Evolutionary conservation across 202 grass and related monocot genomes (phyloP).

Genomic region (Carex sylvatica): DNA sequence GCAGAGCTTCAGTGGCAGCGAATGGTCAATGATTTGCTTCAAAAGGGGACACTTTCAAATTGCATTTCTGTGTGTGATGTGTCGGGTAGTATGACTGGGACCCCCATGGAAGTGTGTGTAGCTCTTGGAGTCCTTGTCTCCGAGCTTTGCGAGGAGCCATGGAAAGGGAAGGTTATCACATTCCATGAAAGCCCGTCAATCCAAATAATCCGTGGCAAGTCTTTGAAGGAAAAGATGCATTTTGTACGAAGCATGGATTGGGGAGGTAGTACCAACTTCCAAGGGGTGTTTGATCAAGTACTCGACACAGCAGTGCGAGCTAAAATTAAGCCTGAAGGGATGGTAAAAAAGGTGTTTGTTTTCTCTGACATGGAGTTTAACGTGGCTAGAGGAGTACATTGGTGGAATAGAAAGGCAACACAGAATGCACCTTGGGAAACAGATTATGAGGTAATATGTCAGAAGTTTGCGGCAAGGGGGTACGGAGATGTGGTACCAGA

Average conservation of each 20-base stretch:
- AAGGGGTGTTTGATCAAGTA: conserved; percentile 45
- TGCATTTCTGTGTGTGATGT: conserved; percentile 80
- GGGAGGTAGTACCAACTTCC: conserved; percentile 41
- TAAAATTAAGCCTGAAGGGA: conserved; percentile 31
- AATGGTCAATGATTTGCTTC: conserved; percentile 59
- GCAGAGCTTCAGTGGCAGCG: conserved; percentile 67
- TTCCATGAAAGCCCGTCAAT: conserved; percentile 43
- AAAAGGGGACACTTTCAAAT: conserved; percentile 42
- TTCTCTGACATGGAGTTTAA: conserved; percentile 74
- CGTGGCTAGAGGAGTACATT: background rate
- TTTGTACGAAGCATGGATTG: conserved; percentile 42
- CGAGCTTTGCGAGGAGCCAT: conserved; percentile 70
- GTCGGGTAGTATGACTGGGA: conserved; percentile 54
- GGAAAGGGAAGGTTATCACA: conserved; percentile 69
- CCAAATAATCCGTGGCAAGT: conserved; percentile 39
- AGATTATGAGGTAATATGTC: conserved; percentile 46
- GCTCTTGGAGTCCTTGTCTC: conserved; percentile 77
- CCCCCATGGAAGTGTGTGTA: conserved; percentile 67
- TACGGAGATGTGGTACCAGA: conserved; percentile 40
- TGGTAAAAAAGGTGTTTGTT: conserved; percentile 57
- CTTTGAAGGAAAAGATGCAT: conserved; percentile 36
- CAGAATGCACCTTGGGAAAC: conserved; percentile 30
- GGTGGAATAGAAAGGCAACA: too few relatives aligned
- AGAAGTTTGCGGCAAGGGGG: conserved; percentile 31
- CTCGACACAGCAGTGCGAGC: conserved; percentile 32